Conservation (phyloP, 2,329 filamentous ascomycete species). For the Rhexocercosporidium sp. region DNA sequence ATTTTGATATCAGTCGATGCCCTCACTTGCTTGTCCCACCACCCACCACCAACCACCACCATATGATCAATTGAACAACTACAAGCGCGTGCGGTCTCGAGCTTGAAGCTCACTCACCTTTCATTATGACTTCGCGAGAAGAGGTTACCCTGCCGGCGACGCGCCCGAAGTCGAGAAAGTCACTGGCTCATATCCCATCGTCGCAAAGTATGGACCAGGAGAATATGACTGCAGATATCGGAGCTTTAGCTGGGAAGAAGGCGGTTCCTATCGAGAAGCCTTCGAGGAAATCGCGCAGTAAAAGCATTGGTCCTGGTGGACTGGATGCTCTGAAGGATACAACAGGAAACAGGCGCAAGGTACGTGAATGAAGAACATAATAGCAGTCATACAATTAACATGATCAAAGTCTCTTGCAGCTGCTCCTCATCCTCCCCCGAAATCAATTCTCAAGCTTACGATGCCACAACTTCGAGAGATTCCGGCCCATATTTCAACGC, state of each 20-base stretch:
- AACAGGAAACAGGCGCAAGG: conserved; percentile 79
- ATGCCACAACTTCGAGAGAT: conserved; percentile 70
- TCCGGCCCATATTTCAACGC: conserved; percentile 54
- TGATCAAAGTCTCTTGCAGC: conserved; percentile 37
- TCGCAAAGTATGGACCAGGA: conserved; percentile 71
- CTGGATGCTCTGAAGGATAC: conserved; percentile 79
- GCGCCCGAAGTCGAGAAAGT: conserved; percentile 66
- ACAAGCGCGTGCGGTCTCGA: conserved; percentile 14
- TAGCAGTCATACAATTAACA: conserved; percentile 22
- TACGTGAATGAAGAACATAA: conserved; percentile 49
- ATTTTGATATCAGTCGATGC: conserved; percentile 19
- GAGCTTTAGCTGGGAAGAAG: conserved; percentile 46
- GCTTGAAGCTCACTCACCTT: conserved; percentile 28
- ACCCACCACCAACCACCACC: not conserved
- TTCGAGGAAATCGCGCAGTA: conserved; percentile 79
- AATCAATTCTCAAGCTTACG: conserved; percentile 83
- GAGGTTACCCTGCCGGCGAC: conserved; percentile 60
- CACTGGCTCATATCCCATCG: conserved; percentile 66
- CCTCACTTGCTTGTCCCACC: conserved; percentile 12
- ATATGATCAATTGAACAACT: conserved; percentile 22
- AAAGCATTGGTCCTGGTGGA: conserved; percentile 93
- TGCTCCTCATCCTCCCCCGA: conserved; percentile 52
- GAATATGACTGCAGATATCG: conserved; percentile 74
- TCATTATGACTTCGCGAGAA: conserved; percentile 47
- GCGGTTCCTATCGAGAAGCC: conserved; percentile 31